A percentile compares a stretch with the other conserved stretches of the same genome.
These are phyloP conservation scores for Irpex lacteus DNA, from an alignment of 1,284 basidiomycete species.

Conservation along the genomic window DNA sequence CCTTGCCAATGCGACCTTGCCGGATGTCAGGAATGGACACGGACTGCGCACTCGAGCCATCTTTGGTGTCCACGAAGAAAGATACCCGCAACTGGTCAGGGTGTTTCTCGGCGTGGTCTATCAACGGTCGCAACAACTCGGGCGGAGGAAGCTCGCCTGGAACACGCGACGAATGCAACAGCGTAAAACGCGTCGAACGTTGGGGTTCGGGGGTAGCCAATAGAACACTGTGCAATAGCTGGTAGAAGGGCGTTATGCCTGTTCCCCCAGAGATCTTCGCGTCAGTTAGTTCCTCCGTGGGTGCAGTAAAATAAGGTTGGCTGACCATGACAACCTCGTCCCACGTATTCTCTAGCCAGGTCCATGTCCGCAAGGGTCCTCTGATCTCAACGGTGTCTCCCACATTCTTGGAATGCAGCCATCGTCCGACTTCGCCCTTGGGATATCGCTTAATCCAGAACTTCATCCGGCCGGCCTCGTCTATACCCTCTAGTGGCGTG, in stretches of 20 bases:
- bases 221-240: constrained; percentile 45
- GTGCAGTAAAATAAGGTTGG: constrained; percentile 2
- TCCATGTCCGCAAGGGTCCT: constrained; percentile 76
- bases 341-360: constrained; percentile 59
- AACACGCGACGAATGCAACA: constrained; percentile 67
- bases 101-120: constrained; percentile 41
- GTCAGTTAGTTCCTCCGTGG: constrained; percentile 6
- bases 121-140: constrained; percentile 49
- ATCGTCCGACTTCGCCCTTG: constrained; percentile 78
- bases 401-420: constrained; percentile 67
- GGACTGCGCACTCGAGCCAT: constrained; percentile 27
- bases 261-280: constrained; percentile 79
- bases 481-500: constrained; percentile 73
- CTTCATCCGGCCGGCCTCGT: constrained; percentile 56
- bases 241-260: constrained; percentile 78
- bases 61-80: constrained; percentile 59
- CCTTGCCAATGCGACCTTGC: constrained; percentile 53
- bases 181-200: constrained; percentile 54
- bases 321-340: constrained; percentile 80
- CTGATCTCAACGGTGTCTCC: constrained; percentile 74
- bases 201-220: constrained; percentile 23
- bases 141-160: constrained; percentile 66
- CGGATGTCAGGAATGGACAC: constrained; percentile 26
- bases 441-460: constrained; percentile 81
- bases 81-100: constrained; percentile 54